These are phyloP conservation scores for Urostyla sp. DNA, from an alignment of 73 alveolate species.

Conservation along the genomic window DNA sequence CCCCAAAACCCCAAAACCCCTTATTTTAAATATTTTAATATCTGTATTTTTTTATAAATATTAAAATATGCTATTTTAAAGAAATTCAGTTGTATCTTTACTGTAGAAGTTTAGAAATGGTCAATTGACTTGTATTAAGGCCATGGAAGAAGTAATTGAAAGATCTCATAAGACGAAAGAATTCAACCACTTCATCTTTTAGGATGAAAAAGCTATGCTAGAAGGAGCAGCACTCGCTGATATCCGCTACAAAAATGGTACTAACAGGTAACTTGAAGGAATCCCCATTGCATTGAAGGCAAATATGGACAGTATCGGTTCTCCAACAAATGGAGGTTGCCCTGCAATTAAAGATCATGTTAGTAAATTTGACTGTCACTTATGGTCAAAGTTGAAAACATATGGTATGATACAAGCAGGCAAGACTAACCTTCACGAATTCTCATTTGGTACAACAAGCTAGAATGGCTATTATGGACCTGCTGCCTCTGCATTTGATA, in stretches of 20 bases:
- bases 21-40: too few relatives aligned
- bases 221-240: background rate
- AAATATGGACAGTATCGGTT: constrained; percentile 1
- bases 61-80: background rate
- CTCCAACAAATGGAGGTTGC: constrained; percentile 33
- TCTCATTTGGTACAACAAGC: constrained; percentile 51
- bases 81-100: background rate
- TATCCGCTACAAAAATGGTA: background rate
- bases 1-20: too few relatives aligned
- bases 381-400: background rate
- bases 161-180: background rate
- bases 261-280: constrained; percentile 40
- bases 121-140: background rate
- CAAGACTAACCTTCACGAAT: constrained; percentile 61
- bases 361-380: constrained; percentile 7
- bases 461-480: constrained; percentile 8
- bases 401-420: constrained; percentile 50
- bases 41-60: too few relatives aligned
- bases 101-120: background rate
- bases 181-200: constrained; percentile 17
- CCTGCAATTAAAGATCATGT: background rate
- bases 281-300: constrained; percentile 48
- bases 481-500: constrained; percentile 47
- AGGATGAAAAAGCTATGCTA: background rate
- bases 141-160: constrained; percentile 42